Conservation (phyloP, 2,329 filamentous ascomycete genomes). For the Venturia asperata region DNA sequence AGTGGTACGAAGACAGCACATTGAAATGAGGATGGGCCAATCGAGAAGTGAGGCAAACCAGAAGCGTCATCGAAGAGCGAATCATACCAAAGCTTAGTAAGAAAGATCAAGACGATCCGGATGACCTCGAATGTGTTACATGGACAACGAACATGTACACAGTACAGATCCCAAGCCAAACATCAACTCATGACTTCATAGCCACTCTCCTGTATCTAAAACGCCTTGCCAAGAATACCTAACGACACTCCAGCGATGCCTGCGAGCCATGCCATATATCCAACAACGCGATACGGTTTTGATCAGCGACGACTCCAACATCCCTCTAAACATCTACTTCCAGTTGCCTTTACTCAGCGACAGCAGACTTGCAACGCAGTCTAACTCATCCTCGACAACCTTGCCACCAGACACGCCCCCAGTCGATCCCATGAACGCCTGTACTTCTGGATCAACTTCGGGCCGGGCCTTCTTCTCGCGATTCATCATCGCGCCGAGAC, state of each 20-base stretch:
- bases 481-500: slow-evolving; percentile 33
- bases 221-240: neutral
- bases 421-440: slow-evolving; percentile 63
- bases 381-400: slow-evolving; percentile 61
- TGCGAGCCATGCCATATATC: neutral
- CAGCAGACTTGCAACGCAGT: slow-evolving; percentile 81
- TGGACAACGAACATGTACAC: neutral
- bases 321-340: slow-evolving; percentile 33
- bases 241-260: neutral
- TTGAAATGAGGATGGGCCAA: neutral
- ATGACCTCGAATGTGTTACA: neutral
- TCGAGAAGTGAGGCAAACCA: neutral
- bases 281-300: neutral
- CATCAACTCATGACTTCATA: neutral
- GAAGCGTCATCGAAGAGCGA: neutral
- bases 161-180: neutral
- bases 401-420: slow-evolving; percentile 50
- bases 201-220: neutral
- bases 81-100: neutral
- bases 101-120: neutral
- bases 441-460: slow-evolving; percentile 55
- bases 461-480: slow-evolving; percentile 23
- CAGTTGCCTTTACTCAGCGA: slow-evolving; percentile 90
- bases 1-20: slow-evolving; percentile 7
- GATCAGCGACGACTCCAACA: neutral